Conservation (phyloP, 75 land plant genomes). For the Pinus tabuliformis region DNA sequence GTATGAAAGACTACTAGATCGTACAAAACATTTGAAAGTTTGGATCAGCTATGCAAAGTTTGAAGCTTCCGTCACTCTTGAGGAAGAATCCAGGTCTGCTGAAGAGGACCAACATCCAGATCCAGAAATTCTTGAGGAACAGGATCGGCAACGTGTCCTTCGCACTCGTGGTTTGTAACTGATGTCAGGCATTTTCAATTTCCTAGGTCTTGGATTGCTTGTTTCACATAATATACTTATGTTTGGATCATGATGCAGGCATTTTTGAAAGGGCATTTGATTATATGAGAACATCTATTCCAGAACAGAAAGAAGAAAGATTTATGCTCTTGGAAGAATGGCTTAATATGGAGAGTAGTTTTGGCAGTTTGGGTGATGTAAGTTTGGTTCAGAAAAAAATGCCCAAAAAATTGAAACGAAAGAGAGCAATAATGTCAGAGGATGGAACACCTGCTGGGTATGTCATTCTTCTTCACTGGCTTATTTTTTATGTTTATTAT, state of each 20-base stretch:
- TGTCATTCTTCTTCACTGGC: constrained; percentile 4
- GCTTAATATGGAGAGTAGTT: constrained; percentile 69
- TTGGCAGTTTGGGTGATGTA: constrained; percentile 74
- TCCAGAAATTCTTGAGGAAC: constrained; percentile 15
- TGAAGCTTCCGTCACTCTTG: constrained; percentile 65
- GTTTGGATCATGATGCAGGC: constrained; percentile 30
- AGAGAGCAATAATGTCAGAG: constrained; percentile 53
- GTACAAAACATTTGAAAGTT: constrained; percentile 91
- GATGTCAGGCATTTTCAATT: not conserved
- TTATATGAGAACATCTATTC: constrained; percentile 57
- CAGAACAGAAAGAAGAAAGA: constrained; percentile 84
- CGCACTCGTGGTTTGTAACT: constrained; percentile 53
- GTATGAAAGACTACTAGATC: constrained; percentile 84
- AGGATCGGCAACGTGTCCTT: constrained; percentile 30
- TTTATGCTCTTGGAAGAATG: constrained; percentile 91
- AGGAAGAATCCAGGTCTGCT: constrained; percentile 35
- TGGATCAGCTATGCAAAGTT: constrained; percentile 96
- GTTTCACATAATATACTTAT: not conserved
- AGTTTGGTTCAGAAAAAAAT: constrained; percentile 57
- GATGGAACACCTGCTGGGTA: constrained; percentile 79
- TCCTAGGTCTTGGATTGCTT: not conserved
- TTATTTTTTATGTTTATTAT: not conserved
- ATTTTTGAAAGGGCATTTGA: constrained; percentile 86
- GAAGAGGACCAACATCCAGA: constrained; percentile 34
- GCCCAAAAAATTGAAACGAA: constrained; percentile 75